A percentile compares a stretch with the other conserved stretches of the same genome.
Evolutionary conservation across 257 asterid genomes (phyloP).

Genomic region (Marsdenia floribunda): DNA sequence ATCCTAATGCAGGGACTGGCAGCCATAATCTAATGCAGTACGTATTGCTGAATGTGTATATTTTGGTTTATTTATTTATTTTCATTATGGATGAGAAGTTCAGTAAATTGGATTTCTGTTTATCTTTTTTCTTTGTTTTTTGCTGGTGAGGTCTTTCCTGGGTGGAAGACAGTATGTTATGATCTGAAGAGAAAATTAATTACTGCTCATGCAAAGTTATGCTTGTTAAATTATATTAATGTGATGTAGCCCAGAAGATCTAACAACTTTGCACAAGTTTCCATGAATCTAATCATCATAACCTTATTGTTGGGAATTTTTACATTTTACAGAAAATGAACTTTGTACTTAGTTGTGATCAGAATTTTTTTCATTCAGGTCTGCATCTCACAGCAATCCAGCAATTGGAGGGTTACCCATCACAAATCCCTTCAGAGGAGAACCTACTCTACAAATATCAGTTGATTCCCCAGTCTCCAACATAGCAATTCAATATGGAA

Average conservation of each 20-base stretch:
- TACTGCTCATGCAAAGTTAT: not conserved
- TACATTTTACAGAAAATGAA: not conserved
- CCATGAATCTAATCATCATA: not conserved
- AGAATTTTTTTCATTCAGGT: slow-evolving; percentile 13
- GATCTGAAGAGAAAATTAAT: not conserved
- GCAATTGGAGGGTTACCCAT: slow-evolving; percentile 5
- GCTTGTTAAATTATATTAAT: not conserved
- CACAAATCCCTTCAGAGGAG: slow-evolving; percentile 18
- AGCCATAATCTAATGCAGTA: slow-evolving; percentile 8
- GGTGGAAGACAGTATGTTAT: not conserved
- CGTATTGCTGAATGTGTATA: slow-evolving; percentile 1
- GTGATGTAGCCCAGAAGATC: not conserved
- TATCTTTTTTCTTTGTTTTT: not conserved
- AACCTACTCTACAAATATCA: slow-evolving; percentile 13
- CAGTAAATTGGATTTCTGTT: not conserved
- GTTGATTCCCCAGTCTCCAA: slow-evolving; percentile 1
- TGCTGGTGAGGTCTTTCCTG: not conserved
- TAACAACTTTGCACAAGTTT: not conserved
- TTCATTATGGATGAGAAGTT: not conserved
- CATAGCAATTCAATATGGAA: slow-evolving; percentile 25
- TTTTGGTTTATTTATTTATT: not conserved
- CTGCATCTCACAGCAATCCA: slow-evolving; percentile 8
- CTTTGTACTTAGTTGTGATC: not conserved
- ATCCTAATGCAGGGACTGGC: slow-evolving; percentile 1
- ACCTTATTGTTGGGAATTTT: not conserved